These are phyloP conservation scores for Meripilus lineatus DNA, from an alignment of 1,284 basidiomycete species.

Conservation along the genomic window DNA sequence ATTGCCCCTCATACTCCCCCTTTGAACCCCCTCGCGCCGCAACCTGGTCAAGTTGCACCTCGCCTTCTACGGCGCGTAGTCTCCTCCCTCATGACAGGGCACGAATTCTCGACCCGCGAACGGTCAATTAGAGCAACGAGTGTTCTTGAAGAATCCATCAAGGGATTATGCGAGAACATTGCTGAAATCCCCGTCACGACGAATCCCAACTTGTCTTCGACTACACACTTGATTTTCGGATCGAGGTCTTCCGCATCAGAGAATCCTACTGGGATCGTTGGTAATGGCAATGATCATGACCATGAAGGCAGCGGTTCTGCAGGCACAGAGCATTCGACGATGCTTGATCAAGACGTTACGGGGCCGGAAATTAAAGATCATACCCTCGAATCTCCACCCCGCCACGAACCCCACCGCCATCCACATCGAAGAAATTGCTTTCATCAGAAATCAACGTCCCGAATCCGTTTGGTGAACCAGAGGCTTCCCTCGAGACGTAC, in stretches of 20 bases:
- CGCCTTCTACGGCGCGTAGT: conserved; percentile 67
- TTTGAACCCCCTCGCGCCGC: conserved; percentile 37
- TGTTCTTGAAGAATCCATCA: conserved; percentile 62
- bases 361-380: conserved; percentile 12
- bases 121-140: conserved; percentile 65
- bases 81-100: conserved; percentile 60
- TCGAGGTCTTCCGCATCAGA: no score
- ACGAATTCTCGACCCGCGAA: conserved; percentile 72
- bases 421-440: no score
- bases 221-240: conserved; percentile 19
- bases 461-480: conserved; percentile 62
- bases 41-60: conserved; percentile 56
- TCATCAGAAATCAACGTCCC: no score
- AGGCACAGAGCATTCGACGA: conserved; percentile 1
- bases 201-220: conserved; percentile 6
- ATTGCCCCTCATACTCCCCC: not conserved
- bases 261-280: no score
- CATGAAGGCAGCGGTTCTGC: conserved; percentile 2
- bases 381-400: conserved; percentile 43
- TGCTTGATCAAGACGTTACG: not conserved
- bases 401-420: conserved; percentile 31
- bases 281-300: conserved; percentile 10
- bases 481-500: conserved; percentile 56
- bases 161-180: conserved; percentile 66
- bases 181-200: conserved; percentile 24